A percentile compares a stretch with the other conserved stretches of the same genome.
Conservation (phyloP, 2,329 filamentous ascomycete species). For the Microdochium paspali region DNA sequence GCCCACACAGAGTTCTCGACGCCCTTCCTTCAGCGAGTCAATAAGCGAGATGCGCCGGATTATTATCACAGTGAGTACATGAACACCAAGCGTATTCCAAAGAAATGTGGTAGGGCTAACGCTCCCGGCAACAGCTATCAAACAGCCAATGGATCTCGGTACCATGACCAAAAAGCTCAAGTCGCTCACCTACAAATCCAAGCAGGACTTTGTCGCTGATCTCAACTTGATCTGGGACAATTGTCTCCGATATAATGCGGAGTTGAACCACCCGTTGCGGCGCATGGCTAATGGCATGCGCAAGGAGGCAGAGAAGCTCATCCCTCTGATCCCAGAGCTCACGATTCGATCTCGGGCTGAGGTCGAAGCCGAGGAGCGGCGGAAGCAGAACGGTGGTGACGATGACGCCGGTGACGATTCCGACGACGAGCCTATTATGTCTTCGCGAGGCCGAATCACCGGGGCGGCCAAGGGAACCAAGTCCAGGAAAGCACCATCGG, state of each 20-base stretch:
- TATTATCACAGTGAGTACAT: constrained; percentile 72
- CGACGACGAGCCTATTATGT: constrained; percentile 97
- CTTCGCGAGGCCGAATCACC: constrained; percentile 83
- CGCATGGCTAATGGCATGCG: constrained; percentile 95
- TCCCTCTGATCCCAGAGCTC: constrained; percentile 89
- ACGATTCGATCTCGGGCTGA: constrained; percentile 84
- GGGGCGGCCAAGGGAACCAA: constrained; percentile 71
- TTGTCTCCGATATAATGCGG: constrained; percentile 90
- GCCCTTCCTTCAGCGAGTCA: constrained; percentile 89
- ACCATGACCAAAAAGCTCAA: constrained; percentile 98
- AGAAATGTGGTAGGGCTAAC: constrained; percentile 4
- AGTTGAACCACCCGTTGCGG: constrained; percentile 75
- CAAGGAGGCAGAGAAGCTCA: constrained; percentile 93
- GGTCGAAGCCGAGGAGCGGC: constrained; percentile 78
- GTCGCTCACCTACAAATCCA: constrained; percentile 69
- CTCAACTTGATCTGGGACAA: constrained; percentile 96
- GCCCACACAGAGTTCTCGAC: constrained; percentile 95
- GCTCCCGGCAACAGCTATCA: constrained; percentile 59
- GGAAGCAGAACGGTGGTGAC: constrained; percentile 78
- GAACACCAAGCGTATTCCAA: constrained; percentile 3
- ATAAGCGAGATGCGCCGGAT: constrained; percentile 93
- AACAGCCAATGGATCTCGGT: constrained; percentile 94
- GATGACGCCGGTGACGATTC: constrained; percentile 82
- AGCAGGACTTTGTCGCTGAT: constrained; percentile 89
- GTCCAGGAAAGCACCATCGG: constrained; percentile 63